Conservation (phyloP, 257 asterid genomes). For the Solanum virginianum region DNA sequence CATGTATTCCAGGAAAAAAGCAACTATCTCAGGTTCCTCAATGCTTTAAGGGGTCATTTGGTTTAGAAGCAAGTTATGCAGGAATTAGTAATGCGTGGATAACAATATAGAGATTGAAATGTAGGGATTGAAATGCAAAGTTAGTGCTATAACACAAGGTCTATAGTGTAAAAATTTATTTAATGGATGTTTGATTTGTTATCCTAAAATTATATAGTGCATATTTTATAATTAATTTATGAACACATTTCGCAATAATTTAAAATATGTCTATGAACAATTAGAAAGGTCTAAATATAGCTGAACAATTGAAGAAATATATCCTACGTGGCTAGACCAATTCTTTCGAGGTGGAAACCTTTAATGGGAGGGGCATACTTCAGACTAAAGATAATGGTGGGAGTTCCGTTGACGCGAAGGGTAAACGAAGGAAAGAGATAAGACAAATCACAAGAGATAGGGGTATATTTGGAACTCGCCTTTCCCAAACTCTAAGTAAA, state of each 20-base stretch:
- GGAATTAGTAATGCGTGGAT: neutral
- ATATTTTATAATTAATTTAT: neutral
- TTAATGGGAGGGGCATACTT: neutral
- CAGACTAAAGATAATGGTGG: neutral
- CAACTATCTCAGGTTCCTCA: neutral
- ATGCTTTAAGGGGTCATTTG: neutral
- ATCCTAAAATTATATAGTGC: neutral
- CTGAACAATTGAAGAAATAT: neutral
- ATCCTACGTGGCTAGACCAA: neutral
- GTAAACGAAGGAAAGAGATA: neutral
- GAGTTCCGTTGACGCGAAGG: neutral
- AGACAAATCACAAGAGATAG: neutral
- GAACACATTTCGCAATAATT: neutral
- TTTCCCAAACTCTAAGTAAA: neutral
- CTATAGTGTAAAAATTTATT: neutral
- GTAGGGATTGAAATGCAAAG: neutral
- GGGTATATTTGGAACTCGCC: neutral
- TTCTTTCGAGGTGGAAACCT: neutral
- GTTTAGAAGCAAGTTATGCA: neutral
- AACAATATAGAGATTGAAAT: neutral
- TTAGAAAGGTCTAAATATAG: neutral
- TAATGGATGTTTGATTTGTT: neutral
- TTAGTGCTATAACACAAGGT: neutral
- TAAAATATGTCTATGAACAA: neutral
- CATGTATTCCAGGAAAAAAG: neutral